Percentiles rank a stretch among this genome's conserved stretches.
Conservation (phyloP, 257 asterid genomes). For the Capsicum chinense region DNA sequence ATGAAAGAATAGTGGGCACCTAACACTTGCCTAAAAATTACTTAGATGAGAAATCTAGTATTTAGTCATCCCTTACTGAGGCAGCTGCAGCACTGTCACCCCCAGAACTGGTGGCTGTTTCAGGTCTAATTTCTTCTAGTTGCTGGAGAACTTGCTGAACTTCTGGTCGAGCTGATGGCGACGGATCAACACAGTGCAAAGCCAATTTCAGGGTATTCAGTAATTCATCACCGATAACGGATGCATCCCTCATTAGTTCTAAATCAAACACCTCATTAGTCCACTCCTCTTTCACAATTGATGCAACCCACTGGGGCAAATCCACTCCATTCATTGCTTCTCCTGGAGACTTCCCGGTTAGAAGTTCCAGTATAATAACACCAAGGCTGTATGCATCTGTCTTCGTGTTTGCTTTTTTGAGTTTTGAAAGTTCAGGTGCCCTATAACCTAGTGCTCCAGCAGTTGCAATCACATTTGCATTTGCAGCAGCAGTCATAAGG, state of each 20-base stretch:
- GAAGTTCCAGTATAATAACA: constrained; percentile 79
- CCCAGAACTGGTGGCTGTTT: constrained; percentile 61
- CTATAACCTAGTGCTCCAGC: constrained; percentile 93
- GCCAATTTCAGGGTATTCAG: constrained; percentile 82
- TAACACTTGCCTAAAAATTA: not conserved
- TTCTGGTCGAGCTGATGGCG: constrained; percentile 83
- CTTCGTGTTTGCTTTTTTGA: constrained; percentile 88
- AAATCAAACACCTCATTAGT: constrained; percentile 90
- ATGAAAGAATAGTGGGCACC: constrained; percentile 66
- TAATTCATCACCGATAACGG: constrained; percentile 86
- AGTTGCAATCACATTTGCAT: constrained; percentile 84
- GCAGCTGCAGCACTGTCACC: constrained; percentile 54
- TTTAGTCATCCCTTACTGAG: constrained; percentile 45
- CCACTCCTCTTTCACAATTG: constrained; percentile 96
- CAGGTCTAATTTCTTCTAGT: constrained; percentile 85
- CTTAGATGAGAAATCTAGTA: not conserved
- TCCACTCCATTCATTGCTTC: constrained; percentile 81
- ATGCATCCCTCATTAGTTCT: constrained; percentile 90
- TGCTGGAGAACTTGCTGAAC: constrained; percentile 76
- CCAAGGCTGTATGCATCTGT: constrained; percentile 92
- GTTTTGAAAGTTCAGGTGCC: constrained; percentile 94
- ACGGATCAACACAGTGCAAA: constrained; percentile 88
- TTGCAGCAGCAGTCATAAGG: constrained; percentile 88
- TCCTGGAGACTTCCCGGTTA: constrained; percentile 91
- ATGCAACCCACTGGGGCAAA: constrained; percentile 95